phyloP scores from a whole-genome alignment of 495 filamentous ascomycete species.

The Oleoguttula mirabilis region DNA sequence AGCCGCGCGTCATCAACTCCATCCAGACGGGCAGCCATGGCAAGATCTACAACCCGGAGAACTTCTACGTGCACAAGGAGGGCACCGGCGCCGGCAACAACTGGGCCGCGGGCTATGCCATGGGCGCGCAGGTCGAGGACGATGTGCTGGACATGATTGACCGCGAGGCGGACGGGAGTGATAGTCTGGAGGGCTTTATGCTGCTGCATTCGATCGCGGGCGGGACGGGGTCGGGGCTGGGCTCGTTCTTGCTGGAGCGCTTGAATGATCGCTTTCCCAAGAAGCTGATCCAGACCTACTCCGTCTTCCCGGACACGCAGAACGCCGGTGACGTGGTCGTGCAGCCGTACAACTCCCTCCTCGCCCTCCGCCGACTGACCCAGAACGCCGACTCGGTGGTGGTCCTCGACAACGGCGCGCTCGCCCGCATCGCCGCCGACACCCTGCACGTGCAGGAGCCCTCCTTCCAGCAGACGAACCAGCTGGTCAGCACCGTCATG shows the following conservation, averaged over 20 bases:
- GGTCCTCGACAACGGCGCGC: slow-evolving; percentile 90
- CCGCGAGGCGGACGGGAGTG: slow-evolving; percentile 92
- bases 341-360: slow-evolving; percentile 92
- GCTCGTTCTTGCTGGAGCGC: slow-evolving; percentile 86
- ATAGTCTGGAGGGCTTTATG: slow-evolving; percentile 98
- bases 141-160: slow-evolving; percentile 99
- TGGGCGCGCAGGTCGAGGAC: slow-evolving; percentile 84
- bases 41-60: slow-evolving; percentile 99
- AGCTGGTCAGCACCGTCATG: slow-evolving; percentile 95
- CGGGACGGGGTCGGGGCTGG: slow-evolving; percentile 87
- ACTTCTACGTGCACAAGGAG: slow-evolving; percentile 88
- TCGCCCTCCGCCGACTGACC: slow-evolving; percentile 79
- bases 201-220: slow-evolving; percentile 95
- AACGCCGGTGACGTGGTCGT: slow-evolving; percentile 81
- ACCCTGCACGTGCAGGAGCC: slow-evolving; percentile 85
- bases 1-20: slow-evolving; percentile 80
- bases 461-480: slow-evolving; percentile 94
- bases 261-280: slow-evolving; percentile 97
- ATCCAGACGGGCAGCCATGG: slow-evolving; percentile 89
- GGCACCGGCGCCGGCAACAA: slow-evolving; percentile 93
- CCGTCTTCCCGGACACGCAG: slow-evolving; percentile 88
- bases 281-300: slow-evolving; percentile 98
- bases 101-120: slow-evolving; percentile 90
- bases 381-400: slow-evolving; percentile 96
- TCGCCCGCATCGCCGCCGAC: slow-evolving; percentile 89